A percentile compares a stretch with the other conserved stretches of the same genome.
phyloP scores from a whole-genome alignment of 805 yeast genomes.

The Candida ascalaphidarum region DNA sequence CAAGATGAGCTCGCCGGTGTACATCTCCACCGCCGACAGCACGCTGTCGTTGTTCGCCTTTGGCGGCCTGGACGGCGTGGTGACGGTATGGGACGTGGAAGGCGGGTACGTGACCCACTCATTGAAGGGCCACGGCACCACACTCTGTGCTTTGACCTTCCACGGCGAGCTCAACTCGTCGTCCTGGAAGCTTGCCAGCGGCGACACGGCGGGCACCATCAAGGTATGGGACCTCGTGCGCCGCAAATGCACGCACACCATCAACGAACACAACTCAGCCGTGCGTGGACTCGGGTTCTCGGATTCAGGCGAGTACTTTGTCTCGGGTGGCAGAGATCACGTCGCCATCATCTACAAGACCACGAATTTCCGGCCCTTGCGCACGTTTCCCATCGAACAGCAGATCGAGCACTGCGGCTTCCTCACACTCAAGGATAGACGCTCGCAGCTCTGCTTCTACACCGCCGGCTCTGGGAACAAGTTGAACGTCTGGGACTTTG shows the following conservation, averaged over 20 bases:
- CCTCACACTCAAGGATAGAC: slow-evolving; percentile 14
- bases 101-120: slow-evolving; percentile 86
- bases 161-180: slow-evolving; percentile 60
- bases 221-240: slow-evolving; percentile 62
- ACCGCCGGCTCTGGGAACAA: slow-evolving; percentile 76
- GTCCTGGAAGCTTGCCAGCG: slow-evolving; percentile 73
- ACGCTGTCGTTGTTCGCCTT: slow-evolving; percentile 84
- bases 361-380: slow-evolving; percentile 39
- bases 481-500: slow-evolving; percentile 56
- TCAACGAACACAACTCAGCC: slow-evolving; percentile 73
- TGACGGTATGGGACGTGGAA: slow-evolving; percentile 86
- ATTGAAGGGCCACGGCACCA: slow-evolving; percentile 88
- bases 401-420: slow-evolving; percentile 69
- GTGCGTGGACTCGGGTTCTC: slow-evolving; percentile 76
- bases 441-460: slow-evolving; percentile 31
- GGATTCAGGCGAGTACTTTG: slow-evolving; percentile 42
- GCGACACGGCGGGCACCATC: slow-evolving; percentile 50
- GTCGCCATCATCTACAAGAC: slow-evolving; percentile 54
- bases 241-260: slow-evolving; percentile 56
- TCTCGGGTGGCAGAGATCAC: slow-evolving; percentile 89
- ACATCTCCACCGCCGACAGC: slow-evolving; percentile 65
- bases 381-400: slow-evolving; percentile 66
- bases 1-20: slow-evolving; percentile 72
- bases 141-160: slow-evolving; percentile 67
- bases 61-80: slow-evolving; percentile 92